These are phyloP conservation scores for Raddia distichophylla DNA, from an alignment of 176 grass and related monocot genomes.

Conservation along the genomic window DNA sequence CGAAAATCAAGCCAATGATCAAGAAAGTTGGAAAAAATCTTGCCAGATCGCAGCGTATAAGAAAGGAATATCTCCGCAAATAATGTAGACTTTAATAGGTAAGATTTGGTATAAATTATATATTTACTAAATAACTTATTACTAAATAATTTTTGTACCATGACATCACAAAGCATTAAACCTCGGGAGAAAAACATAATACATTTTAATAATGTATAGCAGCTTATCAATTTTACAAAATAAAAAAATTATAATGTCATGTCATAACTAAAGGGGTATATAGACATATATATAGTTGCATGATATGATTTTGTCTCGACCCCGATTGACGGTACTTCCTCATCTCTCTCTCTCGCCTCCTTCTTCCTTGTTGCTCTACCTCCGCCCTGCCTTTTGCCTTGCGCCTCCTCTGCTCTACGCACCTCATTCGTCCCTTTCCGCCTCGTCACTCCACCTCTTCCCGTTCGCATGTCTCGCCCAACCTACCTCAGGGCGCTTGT, in stretches of 20 bases:
- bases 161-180: neutral
- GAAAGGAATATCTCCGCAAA: neutral
- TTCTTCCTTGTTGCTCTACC: too few species aligned
- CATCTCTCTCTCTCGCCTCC: too few species aligned
- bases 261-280: too few species aligned
- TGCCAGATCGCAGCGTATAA: neutral
- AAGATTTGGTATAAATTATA: neutral
- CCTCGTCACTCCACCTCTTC: too few species aligned
- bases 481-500: too few species aligned
- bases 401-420: too few species aligned
- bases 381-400: too few species aligned
- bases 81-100: neutral
- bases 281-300: too few species aligned
- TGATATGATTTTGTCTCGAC: too few species aligned
- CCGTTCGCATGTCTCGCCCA: too few species aligned
- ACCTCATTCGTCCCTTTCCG: too few species aligned
- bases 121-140: neutral
- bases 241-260: neutral
- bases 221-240: neutral
- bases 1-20: neutral
- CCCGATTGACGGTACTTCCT: too few species aligned
- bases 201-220: neutral
- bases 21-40: neutral
- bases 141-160: neutral
- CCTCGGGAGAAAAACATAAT: neutral